Percentiles rank a stretch among this genome's conserved stretches.
These are phyloP conservation scores for Batkoa obscura DNA, from an alignment of 371 early-diverging fungal species.

Conservation along the genomic window DNA sequence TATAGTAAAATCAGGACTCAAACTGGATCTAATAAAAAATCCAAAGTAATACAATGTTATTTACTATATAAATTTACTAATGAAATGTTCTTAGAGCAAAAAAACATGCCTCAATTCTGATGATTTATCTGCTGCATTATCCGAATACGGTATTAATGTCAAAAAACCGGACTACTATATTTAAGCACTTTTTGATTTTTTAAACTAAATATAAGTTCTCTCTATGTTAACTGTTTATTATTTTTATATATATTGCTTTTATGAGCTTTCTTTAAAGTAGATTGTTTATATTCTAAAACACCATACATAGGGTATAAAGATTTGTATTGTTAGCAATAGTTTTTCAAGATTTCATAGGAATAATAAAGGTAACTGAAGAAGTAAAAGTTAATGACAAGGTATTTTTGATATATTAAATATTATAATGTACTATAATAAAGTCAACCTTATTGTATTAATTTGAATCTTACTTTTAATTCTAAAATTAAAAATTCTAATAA, in stretches of 20 bases:
- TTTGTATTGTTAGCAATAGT: too few relatives aligned
- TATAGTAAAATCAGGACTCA: constrained; percentile 77
- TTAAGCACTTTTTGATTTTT: constrained; percentile 9
- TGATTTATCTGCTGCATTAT: constrained; percentile 72
- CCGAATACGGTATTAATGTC: constrained; percentile 85
- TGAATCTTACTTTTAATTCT: too few relatives aligned
- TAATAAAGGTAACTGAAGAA: too few relatives aligned
- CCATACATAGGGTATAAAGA: too few relatives aligned
- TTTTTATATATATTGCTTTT: not conserved
- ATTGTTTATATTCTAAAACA: not conserved
- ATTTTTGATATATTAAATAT: too few relatives aligned
- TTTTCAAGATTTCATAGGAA: too few relatives aligned
- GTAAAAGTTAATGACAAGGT: too few relatives aligned
- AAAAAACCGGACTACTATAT: constrained; percentile 85
- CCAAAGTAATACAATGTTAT: constrained; percentile 5
- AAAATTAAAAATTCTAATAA: too few relatives aligned
- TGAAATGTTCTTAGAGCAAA: constrained; percentile 19
- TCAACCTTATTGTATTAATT: too few relatives aligned
- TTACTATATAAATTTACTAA: not conserved
- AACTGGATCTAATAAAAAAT: constrained; percentile 24
- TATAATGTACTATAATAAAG: too few relatives aligned
- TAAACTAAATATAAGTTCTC: not conserved
- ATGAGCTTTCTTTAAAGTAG: not conserved
- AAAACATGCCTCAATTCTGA: constrained; percentile 81
- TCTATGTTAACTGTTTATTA: not conserved